These are phyloP conservation scores for Verbena officinalis DNA, from an alignment of 257 asterid species.

Conservation along the genomic window DNA sequence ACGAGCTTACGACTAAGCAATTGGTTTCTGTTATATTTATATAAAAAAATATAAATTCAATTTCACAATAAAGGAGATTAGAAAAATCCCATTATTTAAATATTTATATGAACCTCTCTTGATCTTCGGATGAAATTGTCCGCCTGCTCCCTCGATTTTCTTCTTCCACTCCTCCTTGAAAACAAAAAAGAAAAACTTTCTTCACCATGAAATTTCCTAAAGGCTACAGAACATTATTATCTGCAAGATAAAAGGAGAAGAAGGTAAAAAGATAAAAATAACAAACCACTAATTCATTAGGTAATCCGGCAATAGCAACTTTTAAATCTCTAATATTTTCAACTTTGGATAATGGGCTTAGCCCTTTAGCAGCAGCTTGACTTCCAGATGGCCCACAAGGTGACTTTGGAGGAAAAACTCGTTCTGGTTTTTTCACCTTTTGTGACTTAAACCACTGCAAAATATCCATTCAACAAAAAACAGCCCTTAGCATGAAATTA, in stretches of 20 bases:
- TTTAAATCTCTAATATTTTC: slow-evolving; percentile 66
- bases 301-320: slow-evolving; percentile 61
- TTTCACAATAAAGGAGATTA: slow-evolving; percentile 22
- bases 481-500: slow-evolving; percentile 14
- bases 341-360: slow-evolving; percentile 43
- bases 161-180: slow-evolving; percentile 71
- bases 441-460: slow-evolving; percentile 95
- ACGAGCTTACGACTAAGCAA: slow-evolving; percentile 64
- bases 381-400: slow-evolving; percentile 48
- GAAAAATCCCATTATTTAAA: slow-evolving; percentile 26
- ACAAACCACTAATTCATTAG: slow-evolving; percentile 56
- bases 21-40: slow-evolving; percentile 60
- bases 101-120: slow-evolving; percentile 54
- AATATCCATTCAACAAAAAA: slow-evolving; percentile 30
- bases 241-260: slow-evolving; percentile 11
- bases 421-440: slow-evolving; percentile 69
- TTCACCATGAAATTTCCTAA: neutral
- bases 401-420: slow-evolving; percentile 67
- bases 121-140: slow-evolving; percentile 65
- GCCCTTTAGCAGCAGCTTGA: slow-evolving; percentile 38
- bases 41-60: slow-evolving; percentile 7
- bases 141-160: slow-evolving; percentile 79
- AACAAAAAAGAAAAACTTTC: neutral
- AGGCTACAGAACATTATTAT: slow-evolving; percentile 3
- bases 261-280: slow-evolving; percentile 18